Evolutionary conservation across 2,329 filamentous ascomycete genomes (phyloP).

Genomic region (Albophoma yamanashiensis): DNA sequence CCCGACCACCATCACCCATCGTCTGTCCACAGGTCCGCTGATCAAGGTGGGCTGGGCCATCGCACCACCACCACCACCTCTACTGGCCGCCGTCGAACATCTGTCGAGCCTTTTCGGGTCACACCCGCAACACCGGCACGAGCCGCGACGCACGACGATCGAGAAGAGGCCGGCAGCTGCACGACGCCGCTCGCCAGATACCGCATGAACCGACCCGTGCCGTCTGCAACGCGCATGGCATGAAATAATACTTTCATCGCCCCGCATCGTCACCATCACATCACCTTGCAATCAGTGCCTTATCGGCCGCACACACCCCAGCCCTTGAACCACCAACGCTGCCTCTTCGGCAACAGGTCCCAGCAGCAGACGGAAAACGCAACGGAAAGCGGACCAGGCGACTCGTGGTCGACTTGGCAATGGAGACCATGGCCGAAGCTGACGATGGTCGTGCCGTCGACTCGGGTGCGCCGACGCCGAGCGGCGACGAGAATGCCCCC

Average conservation of each 20-base stretch:
- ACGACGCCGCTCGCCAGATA: neutral
- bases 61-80: slow-evolving; percentile 1
- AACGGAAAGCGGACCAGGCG: neutral
- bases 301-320: neutral
- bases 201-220: neutral
- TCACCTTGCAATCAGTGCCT: neutral
- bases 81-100: neutral
- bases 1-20: neutral
- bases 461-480: slow-evolving; percentile 15
- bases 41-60: slow-evolving; percentile 4
- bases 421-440: slow-evolving; percentile 1
- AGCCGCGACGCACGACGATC: neutral
- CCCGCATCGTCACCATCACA: slow-evolving; percentile 1
- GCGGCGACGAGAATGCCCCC: slow-evolving; percentile 5
- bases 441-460: slow-evolving; percentile 6
- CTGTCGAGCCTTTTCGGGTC: neutral
- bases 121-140: neutral
- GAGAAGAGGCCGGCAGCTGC: neutral
- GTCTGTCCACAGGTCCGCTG: slow-evolving; percentile 5
- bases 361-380: neutral
- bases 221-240: neutral
- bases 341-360: neutral
- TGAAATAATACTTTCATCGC: neutral
- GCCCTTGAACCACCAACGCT: neutral
- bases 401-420: neutral